Evolutionary conservation across 768 basidiomycete species (phyloP), one percentile per base, ranked within the genome.

Genomic region (Ramaria sp.): DNA sequence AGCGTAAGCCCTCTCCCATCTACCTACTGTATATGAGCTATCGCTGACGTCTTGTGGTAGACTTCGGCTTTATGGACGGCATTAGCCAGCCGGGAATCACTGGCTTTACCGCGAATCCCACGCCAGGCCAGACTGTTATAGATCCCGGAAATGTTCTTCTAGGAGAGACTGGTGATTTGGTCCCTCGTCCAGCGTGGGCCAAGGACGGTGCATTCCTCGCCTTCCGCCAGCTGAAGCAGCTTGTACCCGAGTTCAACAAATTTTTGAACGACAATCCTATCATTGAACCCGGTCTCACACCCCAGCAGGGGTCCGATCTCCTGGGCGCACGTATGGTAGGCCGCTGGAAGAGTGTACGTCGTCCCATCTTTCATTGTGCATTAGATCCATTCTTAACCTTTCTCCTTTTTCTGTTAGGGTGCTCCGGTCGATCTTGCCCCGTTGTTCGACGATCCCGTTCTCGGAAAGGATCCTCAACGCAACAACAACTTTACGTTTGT

Each of bases 231-330:
- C 61, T 71, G 27, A 49, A 64, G 58, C 69, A 70, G 55, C 59
- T 66, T 19, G 70, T 71, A 13, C 70, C 70, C 12, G 70, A 71
- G 59, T 69, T 70, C 59, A 53, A 70, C 58, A 54, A 58, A 42
- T 71, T 66, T 61, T 48, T 65, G 33, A 50, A 46, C 31, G 54
- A 60, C 31, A 63, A 65, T 55, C 58, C 67, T 1, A 52, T 64
- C 47, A 34, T 58, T 13, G 53, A 59, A 42, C 37, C 59, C 27
- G 64, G 58, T 3, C 59, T 19, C 58, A 53, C 3, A 59, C 65
- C 1, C 59, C 53, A 3, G 60, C 58, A 33, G 38, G 64, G 62
- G 17, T 60, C 64, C 11, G 68, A 62, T 13, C 64, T 67, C 17
- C 60, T 68, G 47, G 68, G 68, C 22, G 70, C 70, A 9, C 65